A percentile compares a stretch with the other conserved stretches of the same genome.
These are phyloP conservation scores for Mycena latifolia DNA, from an alignment of 768 basidiomycete species.

Conservation along the genomic window DNA sequence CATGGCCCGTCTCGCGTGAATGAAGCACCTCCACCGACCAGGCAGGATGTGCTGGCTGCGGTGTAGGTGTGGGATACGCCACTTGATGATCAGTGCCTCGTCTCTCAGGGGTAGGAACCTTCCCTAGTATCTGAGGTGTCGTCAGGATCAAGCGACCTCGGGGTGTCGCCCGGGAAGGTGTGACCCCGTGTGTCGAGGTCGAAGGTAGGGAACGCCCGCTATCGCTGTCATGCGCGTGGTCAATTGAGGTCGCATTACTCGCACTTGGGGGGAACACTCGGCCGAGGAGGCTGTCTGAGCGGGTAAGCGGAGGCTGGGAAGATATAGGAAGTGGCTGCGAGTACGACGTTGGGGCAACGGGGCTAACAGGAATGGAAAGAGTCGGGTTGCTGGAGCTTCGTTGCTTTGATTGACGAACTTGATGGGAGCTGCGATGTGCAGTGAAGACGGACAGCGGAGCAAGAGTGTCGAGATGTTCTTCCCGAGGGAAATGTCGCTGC, in stretches of 20 bases:
- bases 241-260: conserved; percentile 28
- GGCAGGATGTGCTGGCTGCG: conserved; percentile 12
- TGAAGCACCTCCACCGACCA: conserved; percentile 26
- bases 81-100: conserved; percentile 3
- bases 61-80: conserved; percentile 15
- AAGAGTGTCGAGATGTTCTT: conserved; percentile 34
- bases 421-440: conserved; percentile 34
- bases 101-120: conserved; percentile 2
- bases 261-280: conserved; percentile 44
- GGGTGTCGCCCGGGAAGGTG: conserved; percentile 30
- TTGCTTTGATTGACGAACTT: conserved; percentile 20
- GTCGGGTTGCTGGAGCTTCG: conserved; percentile 12
- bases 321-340: conserved; percentile 3
- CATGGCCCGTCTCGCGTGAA: neutral
- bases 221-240: conserved; percentile 36
- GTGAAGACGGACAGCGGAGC: conserved; percentile 36
- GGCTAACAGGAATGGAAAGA: conserved; percentile 6
- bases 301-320: conserved; percentile 7
- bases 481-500: neutral
- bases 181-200: conserved; percentile 30
- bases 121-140: conserved; percentile 27
- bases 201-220: conserved; percentile 38
- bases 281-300: conserved; percentile 42
- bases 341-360: neutral
- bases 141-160: conserved; percentile 31